These are phyloP conservation scores for Aspergillus phoenicis DNA, from an alignment of 2,329 filamentous ascomycete genomes.

Conservation along the genomic window DNA sequence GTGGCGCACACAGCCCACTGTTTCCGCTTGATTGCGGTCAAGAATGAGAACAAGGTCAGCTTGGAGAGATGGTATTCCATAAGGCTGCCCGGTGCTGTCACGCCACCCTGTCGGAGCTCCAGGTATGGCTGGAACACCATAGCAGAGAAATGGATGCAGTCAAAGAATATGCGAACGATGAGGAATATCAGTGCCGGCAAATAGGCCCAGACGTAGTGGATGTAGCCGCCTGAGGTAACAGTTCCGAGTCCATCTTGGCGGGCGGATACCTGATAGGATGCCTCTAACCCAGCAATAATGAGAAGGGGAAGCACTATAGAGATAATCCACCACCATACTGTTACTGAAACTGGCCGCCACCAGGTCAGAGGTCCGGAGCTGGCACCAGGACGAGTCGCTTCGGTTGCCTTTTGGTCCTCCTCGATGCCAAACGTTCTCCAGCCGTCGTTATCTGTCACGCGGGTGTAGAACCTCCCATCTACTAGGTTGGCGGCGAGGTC, in stretches of 20 bases:
- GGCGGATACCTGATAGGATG: slow-evolving; percentile 7
- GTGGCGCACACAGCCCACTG: slow-evolving; percentile 21
- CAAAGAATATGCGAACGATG: slow-evolving; percentile 19
- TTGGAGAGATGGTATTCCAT: slow-evolving; percentile 25
- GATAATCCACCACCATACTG: slow-evolving; percentile 1
- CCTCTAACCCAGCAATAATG: slow-evolving; percentile 8
- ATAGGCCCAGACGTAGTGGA: slow-evolving; percentile 26
- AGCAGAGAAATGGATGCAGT: slow-evolving; percentile 20
- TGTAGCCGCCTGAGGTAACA: slow-evolving; percentile 21
- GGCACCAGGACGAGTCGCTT: neutral
- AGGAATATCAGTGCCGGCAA: slow-evolving; percentile 26
- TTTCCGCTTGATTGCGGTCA: slow-evolving; percentile 46
- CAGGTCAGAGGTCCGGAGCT: neutral
- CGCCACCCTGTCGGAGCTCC: slow-evolving; percentile 13
- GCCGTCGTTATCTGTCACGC: neutral
- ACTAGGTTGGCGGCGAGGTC: neutral
- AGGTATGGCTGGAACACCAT: slow-evolving; percentile 25
- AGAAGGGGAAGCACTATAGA: slow-evolving; percentile 5
- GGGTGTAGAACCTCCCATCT: neutral
- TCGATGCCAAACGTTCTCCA: slow-evolving; percentile 5
- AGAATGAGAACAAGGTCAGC: slow-evolving; percentile 54
- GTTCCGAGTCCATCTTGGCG: slow-evolving; percentile 1
- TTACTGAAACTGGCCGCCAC: slow-evolving; percentile 10
- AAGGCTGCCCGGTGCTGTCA: slow-evolving; percentile 16
- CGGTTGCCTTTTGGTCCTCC: neutral